A percentile compares a stretch with the other conserved stretches of the same genome.
Conservation (phyloP, 345 rosid genomes). For the Euphorbia lathyris region DNA sequence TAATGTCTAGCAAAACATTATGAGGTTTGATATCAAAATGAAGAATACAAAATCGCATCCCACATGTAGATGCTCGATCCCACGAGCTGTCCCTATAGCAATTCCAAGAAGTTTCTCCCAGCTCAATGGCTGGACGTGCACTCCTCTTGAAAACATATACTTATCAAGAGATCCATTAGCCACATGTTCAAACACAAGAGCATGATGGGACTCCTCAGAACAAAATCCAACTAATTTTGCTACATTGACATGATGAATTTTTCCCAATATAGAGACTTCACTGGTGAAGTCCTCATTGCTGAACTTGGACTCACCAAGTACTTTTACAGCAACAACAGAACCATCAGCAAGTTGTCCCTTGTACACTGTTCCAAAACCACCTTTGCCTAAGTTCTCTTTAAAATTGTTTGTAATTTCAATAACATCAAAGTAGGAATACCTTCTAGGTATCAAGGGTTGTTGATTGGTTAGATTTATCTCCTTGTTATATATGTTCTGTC, state of each 20-base stretch:
- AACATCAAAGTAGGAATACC: conserved; percentile 22
- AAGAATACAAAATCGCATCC: conserved; percentile 29
- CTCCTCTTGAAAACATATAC: conserved; percentile 16
- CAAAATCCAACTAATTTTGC: conserved; percentile 23
- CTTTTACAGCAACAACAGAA: conserved; percentile 28
- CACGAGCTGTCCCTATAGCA: conserved; percentile 28
- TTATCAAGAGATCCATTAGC: conserved; percentile 27
- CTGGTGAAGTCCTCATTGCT: conserved; percentile 14
- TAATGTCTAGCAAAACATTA: conserved; percentile 30
- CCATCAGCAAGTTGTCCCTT: conserved; percentile 28
- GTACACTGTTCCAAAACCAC: conserved; percentile 26
- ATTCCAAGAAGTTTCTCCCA: conserved; percentile 28
- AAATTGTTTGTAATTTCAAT: conserved; percentile 20
- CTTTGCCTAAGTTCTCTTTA: conserved; percentile 28
- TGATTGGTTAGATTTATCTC: not conserved
- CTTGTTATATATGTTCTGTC: not conserved
- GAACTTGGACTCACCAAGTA: conserved; percentile 14
- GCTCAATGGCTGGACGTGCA: conserved; percentile 9
- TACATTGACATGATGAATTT: conserved; percentile 24
- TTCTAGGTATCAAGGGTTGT: conserved; percentile 8
- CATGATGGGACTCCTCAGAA: conserved; percentile 21
- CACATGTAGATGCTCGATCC: conserved; percentile 26
- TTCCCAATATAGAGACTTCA: conserved; percentile 18
- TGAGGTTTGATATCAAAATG: conserved; percentile 37
- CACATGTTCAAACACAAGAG: conserved; percentile 19